These are phyloP conservation scores for Casuarina glauca DNA, from an alignment of 306 rosid genomes.

Conservation along the genomic window DNA sequence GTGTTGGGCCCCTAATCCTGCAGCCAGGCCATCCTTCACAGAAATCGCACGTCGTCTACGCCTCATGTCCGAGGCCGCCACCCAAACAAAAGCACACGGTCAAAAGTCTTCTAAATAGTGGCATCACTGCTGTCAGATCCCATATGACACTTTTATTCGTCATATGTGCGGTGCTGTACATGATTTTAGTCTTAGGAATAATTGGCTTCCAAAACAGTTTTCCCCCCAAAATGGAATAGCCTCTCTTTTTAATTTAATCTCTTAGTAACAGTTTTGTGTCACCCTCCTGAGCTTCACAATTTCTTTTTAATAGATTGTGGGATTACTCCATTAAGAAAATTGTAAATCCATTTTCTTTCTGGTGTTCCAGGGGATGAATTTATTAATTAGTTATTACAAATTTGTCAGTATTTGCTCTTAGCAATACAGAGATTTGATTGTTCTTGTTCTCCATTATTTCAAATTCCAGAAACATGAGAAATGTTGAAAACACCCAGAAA, in stretches of 20 bases:
- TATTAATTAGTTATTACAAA: too few species aligned
- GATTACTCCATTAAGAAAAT: not conserved
- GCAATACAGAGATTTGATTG: too few species aligned
- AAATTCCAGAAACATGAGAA: too few species aligned
- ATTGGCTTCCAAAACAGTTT: not conserved
- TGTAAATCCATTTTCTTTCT: not conserved
- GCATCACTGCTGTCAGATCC: not conserved
- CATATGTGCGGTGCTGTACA: constrained; percentile 29
- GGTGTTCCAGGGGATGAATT: too few species aligned
- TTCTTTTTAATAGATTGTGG: not conserved
- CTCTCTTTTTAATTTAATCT: not conserved
- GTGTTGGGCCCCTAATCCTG: constrained; percentile 98
- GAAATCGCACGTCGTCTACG: constrained; percentile 81
- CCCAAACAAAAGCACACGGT: constrained; percentile 74
- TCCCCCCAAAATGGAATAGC: not conserved
- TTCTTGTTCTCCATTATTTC: too few species aligned
- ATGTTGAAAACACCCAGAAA: too few species aligned
- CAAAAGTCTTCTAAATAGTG: constrained; percentile 69
- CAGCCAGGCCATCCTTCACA: constrained; percentile 84
- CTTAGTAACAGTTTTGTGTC: not conserved
- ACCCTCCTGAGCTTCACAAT: not conserved
- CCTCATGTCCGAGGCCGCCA: constrained; percentile 66
- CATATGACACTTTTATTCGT: constrained; percentile 30
- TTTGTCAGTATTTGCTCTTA: too few species aligned
- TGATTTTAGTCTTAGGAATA: constrained; percentile 23